Evolutionary conservation across 352 stramenopile genomes (phyloP).

Genomic region (Phytophthora pluvialis): DNA sequence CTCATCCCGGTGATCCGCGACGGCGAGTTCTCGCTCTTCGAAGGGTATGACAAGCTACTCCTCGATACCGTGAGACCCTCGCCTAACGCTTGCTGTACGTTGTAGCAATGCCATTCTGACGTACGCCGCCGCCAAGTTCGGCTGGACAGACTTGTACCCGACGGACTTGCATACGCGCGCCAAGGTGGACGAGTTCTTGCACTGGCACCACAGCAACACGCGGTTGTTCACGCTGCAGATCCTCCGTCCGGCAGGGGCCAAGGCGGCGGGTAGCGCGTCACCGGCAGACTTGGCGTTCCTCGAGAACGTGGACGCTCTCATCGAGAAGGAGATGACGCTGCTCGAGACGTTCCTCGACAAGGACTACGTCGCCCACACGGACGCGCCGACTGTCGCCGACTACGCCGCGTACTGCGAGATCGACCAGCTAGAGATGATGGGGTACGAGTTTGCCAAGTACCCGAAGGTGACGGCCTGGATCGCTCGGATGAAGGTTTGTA

Average conservation of each 20-base stretch:
- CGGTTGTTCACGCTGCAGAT: slow-evolving; percentile 46
- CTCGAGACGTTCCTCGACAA: slow-evolving; percentile 54
- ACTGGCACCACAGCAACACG: slow-evolving; percentile 55
- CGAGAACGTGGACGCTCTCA: slow-evolving; percentile 35
- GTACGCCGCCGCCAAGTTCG: slow-evolving; percentile 50
- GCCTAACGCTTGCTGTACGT: slow-evolving; percentile 2
- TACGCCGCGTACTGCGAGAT: slow-evolving; percentile 60
- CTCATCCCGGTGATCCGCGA: slow-evolving; percentile 60
- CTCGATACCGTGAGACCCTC: background rate
- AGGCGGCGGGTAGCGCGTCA: slow-evolving; percentile 26
- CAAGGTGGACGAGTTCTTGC: slow-evolving; percentile 59
- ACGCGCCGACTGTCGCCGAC: slow-evolving; percentile 53
- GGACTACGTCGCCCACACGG: slow-evolving; percentile 48
- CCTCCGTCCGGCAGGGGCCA: slow-evolving; percentile 29
- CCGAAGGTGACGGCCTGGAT: slow-evolving; percentile 50
- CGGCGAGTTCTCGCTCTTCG: slow-evolving; percentile 60
- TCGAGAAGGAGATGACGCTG: slow-evolving; percentile 38
- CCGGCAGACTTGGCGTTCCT: slow-evolving; percentile 32
- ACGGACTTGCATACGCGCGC: slow-evolving; percentile 39
- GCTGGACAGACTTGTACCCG: slow-evolving; percentile 55
- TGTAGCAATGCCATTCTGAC: slow-evolving; percentile 51
- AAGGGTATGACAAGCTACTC: slow-evolving; percentile 33
- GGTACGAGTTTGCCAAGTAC: slow-evolving; percentile 51
- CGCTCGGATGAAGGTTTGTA: slow-evolving; percentile 29
- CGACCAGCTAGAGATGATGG: slow-evolving; percentile 58